These are phyloP conservation scores for Sanguinoderma infundibulare DNA, from an alignment of 1,284 basidiomycete species.

Conservation along the genomic window DNA sequence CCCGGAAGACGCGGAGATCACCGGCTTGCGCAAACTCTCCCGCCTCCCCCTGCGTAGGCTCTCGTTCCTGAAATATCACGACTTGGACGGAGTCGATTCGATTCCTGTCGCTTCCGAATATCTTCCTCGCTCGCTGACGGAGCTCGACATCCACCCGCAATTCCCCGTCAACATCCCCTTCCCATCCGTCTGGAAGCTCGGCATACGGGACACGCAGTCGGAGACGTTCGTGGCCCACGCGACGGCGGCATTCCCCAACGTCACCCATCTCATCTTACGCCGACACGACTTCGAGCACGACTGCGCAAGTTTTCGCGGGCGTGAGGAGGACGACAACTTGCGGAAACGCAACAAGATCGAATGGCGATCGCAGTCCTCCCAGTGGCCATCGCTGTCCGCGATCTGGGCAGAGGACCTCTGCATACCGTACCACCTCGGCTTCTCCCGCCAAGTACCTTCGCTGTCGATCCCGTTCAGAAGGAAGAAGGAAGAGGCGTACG, in stretches of 20 bases:
- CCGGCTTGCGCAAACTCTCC: not conserved
- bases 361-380: not conserved
- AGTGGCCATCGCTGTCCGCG: not conserved
- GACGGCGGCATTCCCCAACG: not conserved
- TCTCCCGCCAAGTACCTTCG: not conserved
- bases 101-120: not conserved
- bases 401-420: not conserved
- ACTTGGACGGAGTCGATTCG: too few species aligned
- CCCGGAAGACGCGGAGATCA: not conserved
- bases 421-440: not conserved
- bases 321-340: not conserved
- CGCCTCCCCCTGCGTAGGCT: not conserved
- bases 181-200: not conserved
- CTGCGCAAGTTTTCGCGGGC: not conserved
- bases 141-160: not conserved
- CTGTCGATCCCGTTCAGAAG: not conserved
- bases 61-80: not conserved
- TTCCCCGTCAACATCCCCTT: not conserved
- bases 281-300: not conserved
- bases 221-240: not conserved
- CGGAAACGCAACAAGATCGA: not conserved
- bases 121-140: not conserved
- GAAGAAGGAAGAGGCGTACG: not conserved
- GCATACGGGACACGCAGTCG: not conserved
- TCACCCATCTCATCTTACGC: not conserved